These are phyloP conservation scores for Chrysanthemum lavandulifolium DNA, from an alignment of 129 eudicot species.

Conservation along the genomic window DNA sequence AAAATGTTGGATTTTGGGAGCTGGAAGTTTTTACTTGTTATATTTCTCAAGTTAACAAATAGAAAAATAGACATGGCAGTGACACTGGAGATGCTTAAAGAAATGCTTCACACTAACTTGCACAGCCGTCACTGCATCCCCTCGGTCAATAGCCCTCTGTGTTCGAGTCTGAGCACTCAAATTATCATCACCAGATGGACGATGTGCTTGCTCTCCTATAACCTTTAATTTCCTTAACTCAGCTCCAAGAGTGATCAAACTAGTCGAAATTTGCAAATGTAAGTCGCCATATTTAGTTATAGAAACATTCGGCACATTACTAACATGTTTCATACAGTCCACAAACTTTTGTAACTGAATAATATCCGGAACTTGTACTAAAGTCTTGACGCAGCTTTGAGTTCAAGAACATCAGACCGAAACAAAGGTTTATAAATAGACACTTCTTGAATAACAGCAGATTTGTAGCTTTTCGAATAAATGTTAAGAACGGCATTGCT, in stretches of 20 bases:
- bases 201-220: constrained; percentile 64
- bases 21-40: too few relatives aligned
- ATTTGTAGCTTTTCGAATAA: constrained; percentile 72
- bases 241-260: constrained; percentile 74
- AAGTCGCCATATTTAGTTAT: constrained; percentile 70
- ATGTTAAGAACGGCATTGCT: constrained; percentile 71
- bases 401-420: constrained; percentile 75
- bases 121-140: constrained; percentile 61
- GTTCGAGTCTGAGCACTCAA: constrained; percentile 60
- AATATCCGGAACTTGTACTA: constrained; percentile 74
- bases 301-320: constrained; percentile 58
- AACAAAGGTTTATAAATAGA: constrained; percentile 80
- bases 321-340: constrained; percentile 42
- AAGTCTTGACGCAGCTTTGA: constrained; percentile 60
- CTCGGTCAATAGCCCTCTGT: constrained; percentile 55
- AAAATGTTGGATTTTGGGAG: too few relatives aligned
- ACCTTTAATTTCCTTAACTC: constrained; percentile 72
- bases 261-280: constrained; percentile 70
- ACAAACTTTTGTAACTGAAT: constrained; percentile 59
- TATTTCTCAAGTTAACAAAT: too few relatives aligned
- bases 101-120: constrained; percentile 94
- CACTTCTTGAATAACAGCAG: constrained; percentile 88
- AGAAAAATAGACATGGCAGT: neutral
- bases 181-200: constrained; percentile 43
- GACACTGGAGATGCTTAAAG: constrained; percentile 72